Base-by-base conservation (phyloP, 208 protist species). In the Acanthamoeba healyi region DNA sequence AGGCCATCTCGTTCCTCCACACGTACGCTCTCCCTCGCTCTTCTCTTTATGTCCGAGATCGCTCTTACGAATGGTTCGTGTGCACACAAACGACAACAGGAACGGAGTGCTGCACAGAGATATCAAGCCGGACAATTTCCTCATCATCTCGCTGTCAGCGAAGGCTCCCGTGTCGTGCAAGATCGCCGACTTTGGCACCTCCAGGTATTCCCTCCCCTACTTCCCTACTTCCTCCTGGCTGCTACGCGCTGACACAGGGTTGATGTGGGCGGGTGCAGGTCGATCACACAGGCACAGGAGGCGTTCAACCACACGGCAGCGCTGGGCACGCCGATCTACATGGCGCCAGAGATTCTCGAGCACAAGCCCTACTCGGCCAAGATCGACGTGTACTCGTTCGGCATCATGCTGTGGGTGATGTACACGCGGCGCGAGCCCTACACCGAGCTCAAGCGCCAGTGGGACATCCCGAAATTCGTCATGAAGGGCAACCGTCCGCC, bases 221-320 rank as follows among this genome's bases (percentile, higher is more conserved):
- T 74, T 14, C 63, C n/a, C 34, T 38, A 65, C 58, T 38, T 74
- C 63, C 34, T 40, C 34, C n/a, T 74, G 7, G 4, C 63, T 38
- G 19, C 24, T 65, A n/a, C 58, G 19, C 19, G 24, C 58, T 65
- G 22, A 19, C 19, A 65, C 58, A 24, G 22, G 22, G 19, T 65
- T 65, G 58, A 65, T 65, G 22, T 24, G 24, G 58, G 22, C 24
- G n/a, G n/a, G n/a, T 90, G 34, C 22, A 12, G 84, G 14, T 91
- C 84, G 46, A 91, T 91, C 61, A 91, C 84, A 26, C 51, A 91
- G 36, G 56, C 51, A 2, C 51, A 91, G 36, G 84, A 91, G 61
- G 56, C 84, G n/a, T 91, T 91, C 84, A 91, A 91, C 56, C 84
- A 91, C 84, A 91, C 84, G 84, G 84, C 84, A 4, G 84, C 84